Evolutionary conservation across 257 asterid species (phyloP).

Genomic region (Petrea volubilis): DNA sequence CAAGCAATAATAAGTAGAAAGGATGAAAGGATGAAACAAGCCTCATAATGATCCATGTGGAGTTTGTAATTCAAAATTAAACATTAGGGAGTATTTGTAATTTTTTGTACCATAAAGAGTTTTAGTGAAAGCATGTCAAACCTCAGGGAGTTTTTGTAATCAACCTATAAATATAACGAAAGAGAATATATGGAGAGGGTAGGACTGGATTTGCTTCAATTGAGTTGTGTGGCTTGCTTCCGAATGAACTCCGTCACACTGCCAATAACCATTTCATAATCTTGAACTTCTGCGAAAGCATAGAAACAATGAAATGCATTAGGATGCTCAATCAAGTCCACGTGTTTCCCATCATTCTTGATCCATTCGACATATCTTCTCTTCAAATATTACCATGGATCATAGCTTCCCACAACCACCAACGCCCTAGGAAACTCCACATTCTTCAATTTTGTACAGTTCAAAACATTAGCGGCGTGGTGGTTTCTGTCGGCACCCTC

Average conservation of each 20-base stretch:
- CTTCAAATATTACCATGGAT: constrained; percentile 36
- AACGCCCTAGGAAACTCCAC: constrained; percentile 14
- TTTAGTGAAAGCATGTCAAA: too few species aligned
- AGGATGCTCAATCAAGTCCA: constrained; percentile 33
- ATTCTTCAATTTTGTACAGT: neutral
- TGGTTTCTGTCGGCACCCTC: constrained; percentile 31
- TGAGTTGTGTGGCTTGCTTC: neutral
- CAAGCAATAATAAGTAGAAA: too few species aligned
- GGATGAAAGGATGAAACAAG: too few species aligned
- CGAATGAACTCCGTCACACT: constrained; percentile 7
- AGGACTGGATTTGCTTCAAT: too few species aligned
- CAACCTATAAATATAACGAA: too few species aligned
- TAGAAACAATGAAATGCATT: constrained; percentile 31
- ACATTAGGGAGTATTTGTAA: too few species aligned
- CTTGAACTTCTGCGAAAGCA: constrained; percentile 25
- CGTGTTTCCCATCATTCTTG: constrained; percentile 29
- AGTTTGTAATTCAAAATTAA: too few species aligned
- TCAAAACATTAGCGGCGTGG: constrained; percentile 24
- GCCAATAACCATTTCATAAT: neutral
- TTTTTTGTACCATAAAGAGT: too few species aligned
- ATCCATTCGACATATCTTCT: constrained; percentile 29
- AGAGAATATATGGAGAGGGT: too few species aligned
- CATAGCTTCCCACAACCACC: constrained; percentile 30
- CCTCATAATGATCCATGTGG: too few species aligned
- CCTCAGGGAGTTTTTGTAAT: too few species aligned